Conservation (phyloP, 345 rosid species). For the Sisymbrium irio region DNA sequence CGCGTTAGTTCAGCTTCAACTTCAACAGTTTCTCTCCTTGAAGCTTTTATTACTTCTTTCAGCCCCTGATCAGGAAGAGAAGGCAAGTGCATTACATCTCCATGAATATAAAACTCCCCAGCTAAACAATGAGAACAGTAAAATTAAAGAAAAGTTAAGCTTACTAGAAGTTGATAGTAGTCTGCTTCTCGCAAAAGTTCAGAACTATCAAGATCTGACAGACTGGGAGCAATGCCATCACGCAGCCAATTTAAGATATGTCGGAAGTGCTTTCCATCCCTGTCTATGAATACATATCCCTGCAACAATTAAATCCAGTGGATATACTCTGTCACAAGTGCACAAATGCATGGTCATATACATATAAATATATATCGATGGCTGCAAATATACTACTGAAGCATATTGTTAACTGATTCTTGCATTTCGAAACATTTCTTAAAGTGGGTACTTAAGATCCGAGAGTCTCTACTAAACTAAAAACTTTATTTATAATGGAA, state of each 20-base stretch:
- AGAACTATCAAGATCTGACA: constrained; percentile 56
- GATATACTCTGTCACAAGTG: background rate
- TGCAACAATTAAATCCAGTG: constrained; percentile 34
- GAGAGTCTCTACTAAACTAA: background rate
- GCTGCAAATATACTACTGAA: background rate
- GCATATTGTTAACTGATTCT: background rate
- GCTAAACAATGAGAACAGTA: background rate
- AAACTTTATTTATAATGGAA: background rate
- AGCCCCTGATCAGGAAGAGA: constrained; percentile 54
- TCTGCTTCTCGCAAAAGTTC: constrained; percentile 85
- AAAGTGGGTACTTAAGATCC: background rate
- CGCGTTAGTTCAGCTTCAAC: constrained; percentile 70
- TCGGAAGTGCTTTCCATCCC: constrained; percentile 86
- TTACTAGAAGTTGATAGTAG: constrained; percentile 83
- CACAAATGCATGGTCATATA: background rate
- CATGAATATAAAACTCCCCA: background rate
- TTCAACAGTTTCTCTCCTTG: constrained; percentile 55
- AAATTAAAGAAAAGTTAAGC: constrained; percentile 23
- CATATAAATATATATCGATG: background rate
- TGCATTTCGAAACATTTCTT: background rate
- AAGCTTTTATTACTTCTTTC: constrained; percentile 53
- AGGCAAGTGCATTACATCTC: background rate
- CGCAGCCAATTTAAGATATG: constrained; percentile 92
- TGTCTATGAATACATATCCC: constrained; percentile 86
- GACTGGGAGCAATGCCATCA: constrained; percentile 72